Evolutionary conservation across 2,329 filamentous ascomycete genomes (phyloP), one percentile per base, ranked within the genome.

Genomic region (Aureobasidium uvarum): DNA sequence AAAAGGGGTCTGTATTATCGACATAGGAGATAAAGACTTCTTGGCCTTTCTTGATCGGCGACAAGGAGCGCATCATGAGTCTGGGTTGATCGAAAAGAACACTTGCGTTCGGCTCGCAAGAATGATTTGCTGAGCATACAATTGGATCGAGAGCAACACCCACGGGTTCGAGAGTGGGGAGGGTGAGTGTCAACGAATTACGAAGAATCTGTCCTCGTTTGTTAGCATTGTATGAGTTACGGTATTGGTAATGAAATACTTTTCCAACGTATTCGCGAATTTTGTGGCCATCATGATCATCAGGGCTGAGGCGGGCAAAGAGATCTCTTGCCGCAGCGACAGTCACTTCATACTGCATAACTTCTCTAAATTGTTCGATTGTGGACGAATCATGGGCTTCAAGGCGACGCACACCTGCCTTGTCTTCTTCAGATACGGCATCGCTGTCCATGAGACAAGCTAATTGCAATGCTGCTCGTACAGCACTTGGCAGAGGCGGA

Each of bases 1-100:
- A 69, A 31, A 78, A 79, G 0, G 84, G 81, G 45, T 81, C 80
- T 0, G 82, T 85, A 41, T 77, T 77, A 70, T 89, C 86, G 67
- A 86, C 78, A 71, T 89, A 89, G 3, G 85, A 84, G 66, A 88
- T 84, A 69, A 81, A 84, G 36, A 89, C 78, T 71, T 89, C 85
- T 36, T 85, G 81, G 67, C 80, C 81, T 66, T 80, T 78, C 20
- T 76, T 73, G 67, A 89, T 85, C 0, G 80, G 77, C 14, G 75
- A 76, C 1, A 86, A 74, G 0, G 85, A 81, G 39, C 84, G 82
- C 38, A 87, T 71, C 16, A 77, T 77, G 11, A 85, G 73, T 38
- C 76, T 72, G 3, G 80, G 75, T 23, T 83, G 81, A 66, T 87
- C 83, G 75, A 87, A 86, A 14, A 83, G 78, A 20, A 86, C 79